Percentiles rank a stretch among this genome's conserved stretches.
phyloP scores from a whole-genome alignment of 805 yeast species.

The Clavispora carvajalis region DNA sequence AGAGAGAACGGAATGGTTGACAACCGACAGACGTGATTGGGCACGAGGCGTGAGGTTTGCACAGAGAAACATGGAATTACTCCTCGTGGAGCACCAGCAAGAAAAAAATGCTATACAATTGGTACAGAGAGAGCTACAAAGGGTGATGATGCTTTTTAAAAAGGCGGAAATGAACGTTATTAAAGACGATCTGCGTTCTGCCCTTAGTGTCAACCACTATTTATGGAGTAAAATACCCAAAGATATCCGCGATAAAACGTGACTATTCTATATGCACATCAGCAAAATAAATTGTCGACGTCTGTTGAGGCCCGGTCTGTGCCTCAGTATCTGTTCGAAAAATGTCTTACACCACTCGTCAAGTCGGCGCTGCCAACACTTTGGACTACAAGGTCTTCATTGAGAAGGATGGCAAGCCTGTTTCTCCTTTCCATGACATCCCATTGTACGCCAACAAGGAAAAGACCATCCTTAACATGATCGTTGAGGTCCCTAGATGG shows the following conservation, averaged over 20 bases:
- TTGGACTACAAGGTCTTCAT: conserved; percentile 87
- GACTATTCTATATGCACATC: conserved; percentile 11
- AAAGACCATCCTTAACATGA: conserved; percentile 30
- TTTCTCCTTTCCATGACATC: conserved; percentile 84
- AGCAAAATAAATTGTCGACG: conserved; percentile 6
- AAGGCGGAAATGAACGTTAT: conserved; percentile 56
- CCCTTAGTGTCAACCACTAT: conserved; percentile 5
- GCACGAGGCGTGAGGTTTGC: conserved; percentile 4
- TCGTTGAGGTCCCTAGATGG: conserved; percentile 56
- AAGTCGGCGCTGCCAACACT: conserved; percentile 93
- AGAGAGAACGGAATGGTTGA: conserved; percentile 9
- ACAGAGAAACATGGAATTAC: neutral
- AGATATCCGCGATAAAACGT: conserved; percentile 10
- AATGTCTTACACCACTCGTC: conserved; percentile 84
- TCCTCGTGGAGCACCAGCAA: neutral
- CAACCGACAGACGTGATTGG: conserved; percentile 12
- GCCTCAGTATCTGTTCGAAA: neutral
- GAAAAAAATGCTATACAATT: neutral
- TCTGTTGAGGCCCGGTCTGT: neutral
- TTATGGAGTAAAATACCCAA: conserved; percentile 11
- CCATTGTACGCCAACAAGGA: conserved; percentile 87
- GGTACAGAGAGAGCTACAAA: conserved; percentile 40
- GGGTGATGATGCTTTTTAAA: conserved; percentile 44
- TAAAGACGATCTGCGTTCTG: conserved; percentile 9
- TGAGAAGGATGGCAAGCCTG: conserved; percentile 89